Evolutionary conservation across 2,329 filamentous ascomycete genomes (phyloP), one percentile per base, ranked within the genome.

Genomic region (Stachybotrys echinatus): DNA sequence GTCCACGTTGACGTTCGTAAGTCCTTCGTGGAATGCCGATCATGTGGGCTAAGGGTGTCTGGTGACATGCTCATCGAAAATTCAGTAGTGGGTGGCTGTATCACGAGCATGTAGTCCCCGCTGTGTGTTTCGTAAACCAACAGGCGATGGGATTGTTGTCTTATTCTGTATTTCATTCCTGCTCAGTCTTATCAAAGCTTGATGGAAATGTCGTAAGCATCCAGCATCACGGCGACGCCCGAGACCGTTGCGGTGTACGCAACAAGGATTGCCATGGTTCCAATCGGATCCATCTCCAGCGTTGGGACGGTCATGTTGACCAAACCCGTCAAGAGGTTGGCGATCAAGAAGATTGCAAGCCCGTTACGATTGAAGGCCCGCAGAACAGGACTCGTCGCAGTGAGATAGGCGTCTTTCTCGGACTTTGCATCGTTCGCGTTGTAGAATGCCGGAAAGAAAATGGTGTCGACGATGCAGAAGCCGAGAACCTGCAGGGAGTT

Each of bases 231-330:
- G 2, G 90, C 92, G 45, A 89, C 64, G 1, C 68, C 80, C 1
- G 88, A 87, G 42, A 96, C 53, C 1, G 77, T 70, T 2, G 73
- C 79, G 47, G 85, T 85, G 67, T 97, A 97, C 5, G 67, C 80
- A 20, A 89, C 68, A 55, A 99, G 67, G 31, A 96, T 83, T 0
- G 67, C 84, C 82, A 96, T 89, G 0, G 91, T 82, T 50, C 73
- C 66, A 3, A 78, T 59, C 8, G 81, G 79, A 5, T 75, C 76
- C 55, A 87, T 83, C 63, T 92, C 80, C 55, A 97, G 70, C 3
- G 94, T 99, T 38, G 86, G 85, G 49, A 97, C 68, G 4, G 85
- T 88, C 76, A 99, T 75, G 65, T 99, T 99, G 48, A 97, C 86
- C 17, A 90, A 64, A 0, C 94, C 94, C 1, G 94, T 99, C 54